phyloP scores from a whole-genome alignment of 257 asterid genomes.

The Solanum pennellii region DNA sequence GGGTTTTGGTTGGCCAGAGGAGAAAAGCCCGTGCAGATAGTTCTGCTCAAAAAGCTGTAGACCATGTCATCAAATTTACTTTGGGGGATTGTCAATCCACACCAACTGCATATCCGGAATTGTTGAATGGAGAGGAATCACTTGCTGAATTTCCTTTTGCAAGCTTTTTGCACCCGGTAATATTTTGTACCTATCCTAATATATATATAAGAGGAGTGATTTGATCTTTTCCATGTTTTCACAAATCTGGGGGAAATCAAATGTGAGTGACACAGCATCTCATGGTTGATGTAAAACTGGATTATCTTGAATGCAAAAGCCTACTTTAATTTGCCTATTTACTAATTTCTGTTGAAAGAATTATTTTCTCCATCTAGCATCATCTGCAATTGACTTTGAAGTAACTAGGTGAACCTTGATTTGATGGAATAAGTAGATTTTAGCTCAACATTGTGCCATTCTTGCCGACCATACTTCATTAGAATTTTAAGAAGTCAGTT shows the following conservation, averaged over 20 bases:
- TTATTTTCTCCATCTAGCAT: not conserved
- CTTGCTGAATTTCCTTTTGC: conserved; percentile 94
- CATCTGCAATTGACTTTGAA: not conserved
- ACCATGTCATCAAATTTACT: conserved; percentile 44
- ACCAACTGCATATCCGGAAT: conserved; percentile 28
- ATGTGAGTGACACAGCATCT: not conserved
- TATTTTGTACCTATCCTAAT: conserved; percentile 1
- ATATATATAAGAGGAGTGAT: not conserved
- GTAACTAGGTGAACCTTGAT: not conserved
- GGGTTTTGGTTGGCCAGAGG: conserved; percentile 73
- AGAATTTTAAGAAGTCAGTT: not conserved
- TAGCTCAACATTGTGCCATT: not conserved
- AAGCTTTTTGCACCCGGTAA: conserved; percentile 86
- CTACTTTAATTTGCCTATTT: not conserved
- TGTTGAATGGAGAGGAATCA: conserved; percentile 73
- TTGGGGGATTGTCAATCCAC: conserved; percentile 23
- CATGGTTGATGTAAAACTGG: not conserved
- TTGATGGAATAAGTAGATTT: not conserved
- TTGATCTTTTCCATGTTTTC: not conserved
- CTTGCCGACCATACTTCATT: not conserved
- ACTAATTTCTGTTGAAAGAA: not conserved
- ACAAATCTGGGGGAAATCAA: not conserved
- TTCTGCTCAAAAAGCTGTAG: conserved; percentile 64
- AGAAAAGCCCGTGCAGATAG: conserved; percentile 44
- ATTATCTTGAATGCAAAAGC: not conserved